Base-by-base conservation (phyloP, 441 rosid genomes). In the Adansonia rubrostipa region DNA sequence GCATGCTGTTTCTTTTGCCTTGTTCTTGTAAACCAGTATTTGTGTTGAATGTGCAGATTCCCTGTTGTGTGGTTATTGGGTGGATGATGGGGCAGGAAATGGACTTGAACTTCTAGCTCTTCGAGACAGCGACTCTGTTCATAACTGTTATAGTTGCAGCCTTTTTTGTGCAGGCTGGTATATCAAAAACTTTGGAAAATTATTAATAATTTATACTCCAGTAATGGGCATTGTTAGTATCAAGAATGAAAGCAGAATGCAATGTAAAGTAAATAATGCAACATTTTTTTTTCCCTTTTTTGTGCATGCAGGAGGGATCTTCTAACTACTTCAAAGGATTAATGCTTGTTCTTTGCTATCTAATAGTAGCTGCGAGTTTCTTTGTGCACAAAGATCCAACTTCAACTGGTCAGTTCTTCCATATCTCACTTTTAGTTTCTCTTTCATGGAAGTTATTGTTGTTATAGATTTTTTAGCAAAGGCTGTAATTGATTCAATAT, bases 71-170 rank as follows among this genome's bases (percentile, higher is more conserved):
- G 63, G 63, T 58, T 20, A 20, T 58, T 9, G 63, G 63, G 24
- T 58, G 63, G 63, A 58, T 58, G 28, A 58, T 58, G 63, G 63
- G 63, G 20, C 63, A 3, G 63, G 63, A 58, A 58, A 58, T 58
- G 63, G 63, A 58, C 33, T 58, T 58, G 9, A 58, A 58, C 63
- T 58, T 58, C 63, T 33, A 58, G 63, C 63, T 58, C 9, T 58
- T 58, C 63, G 63, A 58, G 33, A 58, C 63, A 7, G 63, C 33
- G 20, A 58, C 63, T 20, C 33, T 58, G 28, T 58, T 58, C 63
- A 58, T 58, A 58, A 58, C 63, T 58, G 63, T 58, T 19, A 58
- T 20, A 19, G 63, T 58, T 58, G 63, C 20, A 58, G 63, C 63
- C 63, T 58, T 58, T 20, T 58, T 58, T 58, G 13, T 58, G 33